These are phyloP conservation scores for Neobulgaria alba DNA, from an alignment of 2,329 filamentous ascomycete species.

Conservation along the genomic window DNA sequence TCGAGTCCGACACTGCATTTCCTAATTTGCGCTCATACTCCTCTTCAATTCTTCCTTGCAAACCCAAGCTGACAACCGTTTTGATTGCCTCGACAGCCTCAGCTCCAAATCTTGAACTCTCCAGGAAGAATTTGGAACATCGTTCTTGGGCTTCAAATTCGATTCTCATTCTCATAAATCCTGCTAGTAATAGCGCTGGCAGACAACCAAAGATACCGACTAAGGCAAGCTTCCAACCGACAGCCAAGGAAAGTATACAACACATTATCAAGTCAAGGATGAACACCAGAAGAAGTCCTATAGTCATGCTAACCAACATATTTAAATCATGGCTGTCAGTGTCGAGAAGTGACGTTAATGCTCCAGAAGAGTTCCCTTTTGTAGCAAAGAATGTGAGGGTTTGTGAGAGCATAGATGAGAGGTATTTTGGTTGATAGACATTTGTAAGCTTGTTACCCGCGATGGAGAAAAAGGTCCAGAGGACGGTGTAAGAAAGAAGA, in stretches of 20 bases:
- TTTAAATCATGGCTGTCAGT: slow-evolving; percentile 61
- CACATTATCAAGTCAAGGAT: slow-evolving; percentile 34
- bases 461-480: slow-evolving; percentile 4
- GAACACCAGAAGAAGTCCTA: slow-evolving; percentile 34
- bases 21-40: slow-evolving; percentile 61
- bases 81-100: slow-evolving; percentile 88
- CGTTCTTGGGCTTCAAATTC: slow-evolving; percentile 30
- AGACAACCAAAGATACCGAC: slow-evolving; percentile 36
- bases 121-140: slow-evolving; percentile 32
- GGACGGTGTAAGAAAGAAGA: slow-evolving; percentile 39
- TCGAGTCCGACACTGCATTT: too few relatives aligned
- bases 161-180: slow-evolving; percentile 37
- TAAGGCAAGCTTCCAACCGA: slow-evolving; percentile 38
- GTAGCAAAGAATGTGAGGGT: slow-evolving; percentile 85
- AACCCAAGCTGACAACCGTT: slow-evolving; percentile 79
- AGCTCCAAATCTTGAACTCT: slow-evolving; percentile 74
- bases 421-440: slow-evolving; percentile 55
- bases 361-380: slow-evolving; percentile 78
- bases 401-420: slow-evolving; percentile 78
- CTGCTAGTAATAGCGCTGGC: slow-evolving; percentile 33
- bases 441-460: slow-evolving; percentile 28
- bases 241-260: slow-evolving; percentile 33
- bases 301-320: slow-evolving; percentile 37
- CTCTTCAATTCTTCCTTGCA: slow-evolving; percentile 67
- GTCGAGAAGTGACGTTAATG: slow-evolving; percentile 76